A percentile compares a stretch with the other conserved stretches of the same genome.
phyloP scores from a whole-genome alignment of 805 yeast species.

The Metschnikowia peoriensis region DNA sequence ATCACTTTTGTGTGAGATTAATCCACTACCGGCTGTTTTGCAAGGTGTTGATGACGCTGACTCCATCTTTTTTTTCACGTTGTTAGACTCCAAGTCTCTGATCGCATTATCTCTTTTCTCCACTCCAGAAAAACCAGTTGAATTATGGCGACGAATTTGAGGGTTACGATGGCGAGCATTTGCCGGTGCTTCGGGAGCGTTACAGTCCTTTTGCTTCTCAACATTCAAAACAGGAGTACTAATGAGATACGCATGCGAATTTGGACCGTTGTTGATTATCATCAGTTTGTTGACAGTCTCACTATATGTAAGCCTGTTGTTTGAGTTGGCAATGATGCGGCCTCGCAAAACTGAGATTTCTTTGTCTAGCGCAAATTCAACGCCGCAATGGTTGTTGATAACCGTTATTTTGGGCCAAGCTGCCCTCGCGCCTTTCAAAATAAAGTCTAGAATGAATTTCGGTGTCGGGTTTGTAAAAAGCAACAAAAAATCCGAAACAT shows the following conservation, averaged over 20 bases:
- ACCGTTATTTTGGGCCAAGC: slow-evolving; percentile 92
- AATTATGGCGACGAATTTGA: slow-evolving; percentile 13
- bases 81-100: slow-evolving; percentile 1
- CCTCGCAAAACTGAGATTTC: slow-evolving; percentile 71
- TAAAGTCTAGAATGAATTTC: slow-evolving; percentile 65
- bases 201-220: neutral
- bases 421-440: slow-evolving; percentile 82
- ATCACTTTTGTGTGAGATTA: slow-evolving; percentile 9
- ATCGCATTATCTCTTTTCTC: slow-evolving; percentile 1
- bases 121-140: slow-evolving; percentile 12
- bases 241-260: slow-evolving; percentile 15
- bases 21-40: slow-evolving; percentile 5
- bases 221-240: slow-evolving; percentile 15
- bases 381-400: slow-evolving; percentile 84
- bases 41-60: slow-evolving; percentile 6
- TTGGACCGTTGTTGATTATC: slow-evolving; percentile 8
- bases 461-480: slow-evolving; percentile 80
- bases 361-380: slow-evolving; percentile 82
- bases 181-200: neutral
- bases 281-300: slow-evolving; percentile 4
- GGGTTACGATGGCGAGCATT: slow-evolving; percentile 4
- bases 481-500: slow-evolving; percentile 54
- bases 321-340: slow-evolving; percentile 45
- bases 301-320: slow-evolving; percentile 14
- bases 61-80: slow-evolving; percentile 1